Evolutionary conservation across 305 asterid species (phyloP).

Genomic region (Fraxinus floribunda): DNA sequence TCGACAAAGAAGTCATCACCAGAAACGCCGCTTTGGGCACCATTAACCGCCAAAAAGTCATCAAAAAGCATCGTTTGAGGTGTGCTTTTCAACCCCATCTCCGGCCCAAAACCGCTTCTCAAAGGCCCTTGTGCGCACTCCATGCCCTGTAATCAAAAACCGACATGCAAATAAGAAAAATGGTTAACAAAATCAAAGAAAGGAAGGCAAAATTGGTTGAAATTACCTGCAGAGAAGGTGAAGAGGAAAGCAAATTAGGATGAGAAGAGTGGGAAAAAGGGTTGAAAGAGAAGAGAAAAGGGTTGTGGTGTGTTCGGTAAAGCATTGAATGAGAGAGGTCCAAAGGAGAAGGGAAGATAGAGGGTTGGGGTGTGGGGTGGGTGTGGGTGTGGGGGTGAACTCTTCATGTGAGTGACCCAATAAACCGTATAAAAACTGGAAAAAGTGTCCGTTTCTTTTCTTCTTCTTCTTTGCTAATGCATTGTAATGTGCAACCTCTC

Average conservation of each 20-base stretch:
- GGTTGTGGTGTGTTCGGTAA: constrained; percentile 63
- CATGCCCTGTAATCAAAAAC: constrained; percentile 45
- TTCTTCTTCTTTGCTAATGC: not conserved
- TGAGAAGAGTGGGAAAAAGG: constrained; percentile 37
- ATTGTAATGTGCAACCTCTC: not conserved
- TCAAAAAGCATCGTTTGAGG: constrained; percentile 9
- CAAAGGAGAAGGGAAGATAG: not conserved
- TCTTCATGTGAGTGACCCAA: too few relatives aligned
- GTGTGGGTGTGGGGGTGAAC: not conserved
- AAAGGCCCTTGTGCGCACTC: constrained; percentile 41
- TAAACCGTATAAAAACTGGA: too few relatives aligned
- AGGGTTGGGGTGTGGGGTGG: not conserved
- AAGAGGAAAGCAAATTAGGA: constrained; percentile 8
- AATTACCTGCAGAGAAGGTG: constrained; percentile 38
- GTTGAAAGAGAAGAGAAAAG: constrained; percentile 50
- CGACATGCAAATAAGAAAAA: constrained; percentile 37
- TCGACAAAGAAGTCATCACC: constrained; percentile 71
- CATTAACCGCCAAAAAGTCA: constrained; percentile 23
- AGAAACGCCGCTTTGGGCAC: constrained; percentile 26
- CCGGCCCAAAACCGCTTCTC: constrained; percentile 30
- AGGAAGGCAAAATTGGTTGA: not conserved
- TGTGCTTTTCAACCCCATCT: constrained; percentile 14
- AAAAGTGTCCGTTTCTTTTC: too few relatives aligned
- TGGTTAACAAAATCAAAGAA: not conserved
- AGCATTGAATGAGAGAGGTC: constrained; percentile 58